These are phyloP conservation scores for Xylaria sp. DNA, from an alignment of 2,329 filamentous ascomycete genomes.

Conservation along the genomic window DNA sequence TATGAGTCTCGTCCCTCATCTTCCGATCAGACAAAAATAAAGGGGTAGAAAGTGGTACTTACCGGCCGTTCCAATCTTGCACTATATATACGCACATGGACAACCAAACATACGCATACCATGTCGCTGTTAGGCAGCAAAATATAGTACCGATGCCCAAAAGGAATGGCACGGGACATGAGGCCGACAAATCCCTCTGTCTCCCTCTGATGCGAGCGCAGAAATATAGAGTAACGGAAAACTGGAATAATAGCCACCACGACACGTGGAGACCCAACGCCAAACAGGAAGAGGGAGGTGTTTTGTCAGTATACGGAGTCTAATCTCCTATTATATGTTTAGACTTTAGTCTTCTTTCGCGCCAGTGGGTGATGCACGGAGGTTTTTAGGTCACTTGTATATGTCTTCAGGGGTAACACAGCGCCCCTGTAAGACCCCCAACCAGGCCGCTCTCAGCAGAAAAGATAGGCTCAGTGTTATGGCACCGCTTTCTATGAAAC, in stretches of 20 bases:
- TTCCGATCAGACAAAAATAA: neutral
- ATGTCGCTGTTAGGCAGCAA: conserved; percentile 13
- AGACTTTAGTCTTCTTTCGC: neutral
- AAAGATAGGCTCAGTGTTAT: no score
- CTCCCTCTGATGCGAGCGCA: neutral
- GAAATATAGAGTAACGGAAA: neutral
- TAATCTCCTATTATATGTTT: neutral
- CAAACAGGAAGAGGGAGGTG: neutral
- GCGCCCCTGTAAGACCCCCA: conserved; percentile 3
- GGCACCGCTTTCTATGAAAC: neutral
- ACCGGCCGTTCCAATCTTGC: neutral
- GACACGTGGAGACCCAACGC: neutral
- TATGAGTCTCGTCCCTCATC: neutral
- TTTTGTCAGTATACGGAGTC: neutral
- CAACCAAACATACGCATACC: neutral
- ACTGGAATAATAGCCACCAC: neutral
- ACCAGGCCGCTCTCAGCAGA: conserved; percentile 3
- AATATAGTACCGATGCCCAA: conserved; percentile 18
- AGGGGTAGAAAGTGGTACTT: neutral
- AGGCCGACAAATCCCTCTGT: neutral
- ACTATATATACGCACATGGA: neutral
- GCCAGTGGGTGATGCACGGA: neutral
- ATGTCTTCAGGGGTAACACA: conserved; percentile 25
- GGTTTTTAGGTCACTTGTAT: conserved; percentile 1
- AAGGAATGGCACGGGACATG: neutral